phyloP scores from a whole-genome alignment of 2,329 filamentous ascomycete genomes.

The Pseudodiploospora longispora region DNA sequence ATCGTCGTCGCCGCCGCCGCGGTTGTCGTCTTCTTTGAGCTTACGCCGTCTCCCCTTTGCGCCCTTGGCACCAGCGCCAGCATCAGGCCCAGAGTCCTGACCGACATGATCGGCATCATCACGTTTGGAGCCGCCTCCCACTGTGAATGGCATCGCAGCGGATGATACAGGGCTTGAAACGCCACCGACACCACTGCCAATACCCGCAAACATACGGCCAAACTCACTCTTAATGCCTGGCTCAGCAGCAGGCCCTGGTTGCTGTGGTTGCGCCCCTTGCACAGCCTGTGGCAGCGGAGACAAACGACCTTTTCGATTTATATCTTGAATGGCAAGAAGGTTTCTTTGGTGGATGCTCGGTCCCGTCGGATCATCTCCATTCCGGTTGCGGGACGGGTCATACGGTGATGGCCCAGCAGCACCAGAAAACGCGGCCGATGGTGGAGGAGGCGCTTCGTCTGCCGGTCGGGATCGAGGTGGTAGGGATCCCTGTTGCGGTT shows the following conservation, averaged over 20 bases:
- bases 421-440: slow-evolving; percentile 40
- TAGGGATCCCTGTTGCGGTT: slow-evolving; percentile 26
- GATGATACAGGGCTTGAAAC: slow-evolving; percentile 43
- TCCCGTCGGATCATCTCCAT: slow-evolving; percentile 45
- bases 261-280: slow-evolving; percentile 78
- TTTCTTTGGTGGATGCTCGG: slow-evolving; percentile 49
- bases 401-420: slow-evolving; percentile 30
- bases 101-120: slow-evolving; percentile 41
- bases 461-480: slow-evolving; percentile 31
- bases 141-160: slow-evolving; percentile 34
- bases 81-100: slow-evolving; percentile 36
- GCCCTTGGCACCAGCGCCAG: slow-evolving; percentile 37
- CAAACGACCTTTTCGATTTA: slow-evolving; percentile 71
- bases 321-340: slow-evolving; percentile 71
- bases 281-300: slow-evolving; percentile 91
- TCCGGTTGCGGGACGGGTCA: slow-evolving; percentile 30
- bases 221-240: slow-evolving; percentile 92
- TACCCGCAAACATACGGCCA: slow-evolving; percentile 90
- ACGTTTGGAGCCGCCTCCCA: slow-evolving; percentile 37
- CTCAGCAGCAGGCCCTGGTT: slow-evolving; percentile 70
- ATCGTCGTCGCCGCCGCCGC: slow-evolving; percentile 60
- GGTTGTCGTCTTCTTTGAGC: slow-evolving; percentile 66
- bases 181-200: slow-evolving; percentile 51
- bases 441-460: slow-evolving; percentile 43
- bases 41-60: slow-evolving; percentile 57